A percentile compares a stretch with the other conserved stretches of the same genome.
Evolutionary conservation across 2,329 filamentous ascomycete genomes (phyloP).

Genomic region (Hypoxylon sp.): DNA sequence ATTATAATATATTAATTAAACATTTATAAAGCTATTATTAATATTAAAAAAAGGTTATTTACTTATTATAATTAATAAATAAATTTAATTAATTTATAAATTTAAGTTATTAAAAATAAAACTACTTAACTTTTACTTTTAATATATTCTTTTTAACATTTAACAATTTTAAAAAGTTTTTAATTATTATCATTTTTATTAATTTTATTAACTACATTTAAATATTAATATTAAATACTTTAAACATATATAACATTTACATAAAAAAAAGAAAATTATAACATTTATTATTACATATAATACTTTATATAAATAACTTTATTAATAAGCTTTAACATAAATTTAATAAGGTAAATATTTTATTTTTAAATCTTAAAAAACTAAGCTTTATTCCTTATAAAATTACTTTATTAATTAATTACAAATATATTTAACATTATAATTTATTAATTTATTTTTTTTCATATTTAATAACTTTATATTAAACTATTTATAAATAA

Average conservation of each 20-base stretch:
- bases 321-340: not conserved
- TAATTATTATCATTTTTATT: not conserved
- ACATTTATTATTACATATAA: not conserved
- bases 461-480: not conserved
- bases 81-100: not conserved
- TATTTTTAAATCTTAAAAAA: not conserved
- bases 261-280: not conserved
- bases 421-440: not conserved
- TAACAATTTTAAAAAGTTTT: not conserved
- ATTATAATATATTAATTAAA: slow-evolving; percentile 3
- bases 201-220: not conserved
- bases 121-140: not conserved
- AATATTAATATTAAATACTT: slow-evolving; percentile 1
- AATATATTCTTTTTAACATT: not conserved
- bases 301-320: not conserved
- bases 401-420: not conserved
- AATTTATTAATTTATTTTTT: not conserved
- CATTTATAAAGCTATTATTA: not conserved
- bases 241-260: not conserved
- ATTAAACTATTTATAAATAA: not conserved
- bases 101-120: not conserved
- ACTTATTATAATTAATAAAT: not conserved
- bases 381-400: not conserved
- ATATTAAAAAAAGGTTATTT: not conserved
- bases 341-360: not conserved